Conservation (phyloP, 805 yeast species). For the Helenozyma baotianmanensis region DNA sequence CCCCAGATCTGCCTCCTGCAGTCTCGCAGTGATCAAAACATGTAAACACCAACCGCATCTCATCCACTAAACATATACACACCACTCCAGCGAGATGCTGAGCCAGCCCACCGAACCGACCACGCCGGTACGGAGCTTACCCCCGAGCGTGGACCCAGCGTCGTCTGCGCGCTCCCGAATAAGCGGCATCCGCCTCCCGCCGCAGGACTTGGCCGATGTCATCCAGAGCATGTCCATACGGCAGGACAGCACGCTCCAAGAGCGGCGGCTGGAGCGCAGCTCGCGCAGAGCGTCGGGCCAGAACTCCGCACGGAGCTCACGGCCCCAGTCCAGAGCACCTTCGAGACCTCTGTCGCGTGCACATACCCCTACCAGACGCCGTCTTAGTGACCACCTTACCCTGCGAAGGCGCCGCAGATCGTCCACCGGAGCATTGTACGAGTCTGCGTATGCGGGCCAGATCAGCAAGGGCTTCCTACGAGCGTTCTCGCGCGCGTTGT, state of each 20-base stretch:
- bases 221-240: conserved; percentile 10
- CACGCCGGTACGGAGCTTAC: conserved; percentile 14
- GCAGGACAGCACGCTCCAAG: conserved; percentile 1
- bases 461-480: conserved; percentile 35
- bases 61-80: too few relatives aligned
- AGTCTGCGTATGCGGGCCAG: conserved; percentile 31
- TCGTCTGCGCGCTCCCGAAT: conserved; percentile 10
- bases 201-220: conserved; percentile 18
- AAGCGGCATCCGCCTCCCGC: conserved; percentile 18
- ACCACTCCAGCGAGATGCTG: too few relatives aligned
- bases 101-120: conserved; percentile 18
- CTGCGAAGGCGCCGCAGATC: conserved; percentile 14
- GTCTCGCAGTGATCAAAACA: too few relatives aligned
- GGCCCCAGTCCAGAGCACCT: background rate
- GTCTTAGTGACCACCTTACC: conserved; percentile 11
- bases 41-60: too few relatives aligned
- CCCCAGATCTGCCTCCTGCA: too few relatives aligned
- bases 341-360: conserved; percentile 5
- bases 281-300: background rate
- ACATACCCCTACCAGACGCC: conserved; percentile 10
- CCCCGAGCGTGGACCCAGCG: conserved; percentile 2
- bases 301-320: background rate
- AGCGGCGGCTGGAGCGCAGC: background rate
- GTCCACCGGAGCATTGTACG: conserved; percentile 19
- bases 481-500: conserved; percentile 29